A percentile compares a stretch with the other conserved stretches of the same genome.
Conservation (phyloP, 2,329 filamentous ascomycete genomes). For the Fusarium sp. region DNA sequence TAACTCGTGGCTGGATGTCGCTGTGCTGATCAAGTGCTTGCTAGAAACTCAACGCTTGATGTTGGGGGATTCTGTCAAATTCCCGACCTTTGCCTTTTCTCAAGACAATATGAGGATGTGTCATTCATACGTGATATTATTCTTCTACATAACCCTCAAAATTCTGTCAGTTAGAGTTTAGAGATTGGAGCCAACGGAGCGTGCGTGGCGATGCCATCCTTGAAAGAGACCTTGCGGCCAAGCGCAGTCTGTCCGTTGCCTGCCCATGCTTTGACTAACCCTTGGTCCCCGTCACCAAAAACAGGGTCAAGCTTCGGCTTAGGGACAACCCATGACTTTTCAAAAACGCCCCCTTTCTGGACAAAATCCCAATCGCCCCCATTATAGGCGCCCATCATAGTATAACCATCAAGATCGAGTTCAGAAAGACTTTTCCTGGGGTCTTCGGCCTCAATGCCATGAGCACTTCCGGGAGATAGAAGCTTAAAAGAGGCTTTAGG, state of each 20-base stretch:
- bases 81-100: not conserved
- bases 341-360: conserved; percentile 21
- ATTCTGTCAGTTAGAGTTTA: not conserved
- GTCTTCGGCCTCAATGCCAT: conserved; percentile 51
- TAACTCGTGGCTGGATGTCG: not conserved
- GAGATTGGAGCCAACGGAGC: not conserved
- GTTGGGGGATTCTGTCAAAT: not conserved
- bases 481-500: conserved; percentile 50
- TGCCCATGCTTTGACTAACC: conserved; percentile 18
- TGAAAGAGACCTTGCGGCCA: not conserved
- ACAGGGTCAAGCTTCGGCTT: conserved; percentile 32
- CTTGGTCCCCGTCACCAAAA: conserved; percentile 11
- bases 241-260: conserved; percentile 3
- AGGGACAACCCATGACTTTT: conserved; percentile 29
- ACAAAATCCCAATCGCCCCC: conserved; percentile 37
- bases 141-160: not conserved
- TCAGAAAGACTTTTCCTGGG: conserved; percentile 51
- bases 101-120: not conserved
- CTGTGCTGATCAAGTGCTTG: not conserved
- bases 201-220: not conserved
- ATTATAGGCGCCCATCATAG: conserved; percentile 62
- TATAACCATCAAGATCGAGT: conserved; percentile 48
- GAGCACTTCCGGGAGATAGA: conserved; percentile 57
- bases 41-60: not conserved
- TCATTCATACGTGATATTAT: not conserved